Conservation (phyloP, 768 basidiomycete species). For the Lactifluus echinatus region DNA sequence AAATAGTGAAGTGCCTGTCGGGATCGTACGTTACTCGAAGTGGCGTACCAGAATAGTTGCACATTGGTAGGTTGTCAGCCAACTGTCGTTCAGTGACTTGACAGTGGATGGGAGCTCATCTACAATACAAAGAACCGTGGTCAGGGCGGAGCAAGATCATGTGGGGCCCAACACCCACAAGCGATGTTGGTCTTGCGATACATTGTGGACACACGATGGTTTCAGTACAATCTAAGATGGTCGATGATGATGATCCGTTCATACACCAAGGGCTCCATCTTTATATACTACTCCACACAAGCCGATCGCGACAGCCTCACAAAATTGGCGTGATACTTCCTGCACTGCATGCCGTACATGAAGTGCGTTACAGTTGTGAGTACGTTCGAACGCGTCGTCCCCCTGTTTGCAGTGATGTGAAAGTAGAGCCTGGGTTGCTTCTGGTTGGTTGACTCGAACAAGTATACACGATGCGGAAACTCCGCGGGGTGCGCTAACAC, state of each 20-base stretch:
- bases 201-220: background rate
- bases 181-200: constrained; percentile 15
- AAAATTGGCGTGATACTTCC: background rate
- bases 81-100: constrained; percentile 17
- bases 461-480: background rate
- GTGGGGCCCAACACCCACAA: background rate
- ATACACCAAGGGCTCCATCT: background rate
- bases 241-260: background rate
- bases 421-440: background rate
- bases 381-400: background rate
- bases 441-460: background rate
- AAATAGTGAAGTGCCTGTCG: background rate
- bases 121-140: background rate
- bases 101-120: constrained; percentile 18
- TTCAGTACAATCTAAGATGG: background rate
- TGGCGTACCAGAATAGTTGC: constrained; percentile 9
- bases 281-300: constrained; percentile 5
- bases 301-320: background rate
- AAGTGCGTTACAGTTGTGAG: background rate
- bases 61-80: constrained; percentile 17
- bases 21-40: background rate
- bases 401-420: background rate
- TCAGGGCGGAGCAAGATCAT: background rate
- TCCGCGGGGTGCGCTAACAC: background rate
- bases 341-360: background rate